phyloP scores from a whole-genome alignment of 2,329 filamentous ascomycete genomes.

The Alternaria solani region DNA sequence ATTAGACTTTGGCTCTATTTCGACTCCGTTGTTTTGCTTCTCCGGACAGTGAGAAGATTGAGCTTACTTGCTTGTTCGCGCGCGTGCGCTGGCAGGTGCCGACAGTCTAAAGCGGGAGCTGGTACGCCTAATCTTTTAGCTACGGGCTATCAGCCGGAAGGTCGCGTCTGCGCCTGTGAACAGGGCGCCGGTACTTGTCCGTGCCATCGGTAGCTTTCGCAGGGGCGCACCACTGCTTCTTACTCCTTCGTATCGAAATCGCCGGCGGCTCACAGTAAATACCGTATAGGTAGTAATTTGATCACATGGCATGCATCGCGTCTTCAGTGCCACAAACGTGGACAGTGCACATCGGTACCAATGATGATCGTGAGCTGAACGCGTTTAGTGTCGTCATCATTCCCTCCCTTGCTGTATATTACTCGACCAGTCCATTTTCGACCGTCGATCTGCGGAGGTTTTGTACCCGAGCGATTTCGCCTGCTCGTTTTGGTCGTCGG shows the following conservation, averaged over 20 bases:
- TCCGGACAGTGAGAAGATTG: not conserved
- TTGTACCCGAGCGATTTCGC: not conserved
- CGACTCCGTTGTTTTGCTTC: not conserved
- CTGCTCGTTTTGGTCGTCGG: not conserved
- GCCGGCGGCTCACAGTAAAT: not conserved
- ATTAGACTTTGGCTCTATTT: not conserved
- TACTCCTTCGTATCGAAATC: not conserved
- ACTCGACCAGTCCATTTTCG: not conserved
- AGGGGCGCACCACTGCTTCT: not conserved
- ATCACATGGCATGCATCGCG: not conserved
- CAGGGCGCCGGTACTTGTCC: not conserved
- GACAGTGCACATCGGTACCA: slow-evolving; percentile 1
- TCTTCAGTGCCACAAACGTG: slow-evolving; percentile 1
- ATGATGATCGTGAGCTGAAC: not conserved
- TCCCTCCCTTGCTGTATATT: not conserved
- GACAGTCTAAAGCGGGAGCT: slow-evolving; percentile 1
- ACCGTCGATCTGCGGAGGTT: not conserved
- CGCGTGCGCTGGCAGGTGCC: slow-evolving; percentile 3
- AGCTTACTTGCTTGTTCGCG: not conserved
- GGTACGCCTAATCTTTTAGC: not conserved
- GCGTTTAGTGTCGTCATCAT: slow-evolving; percentile 2
- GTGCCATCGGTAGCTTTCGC: not conserved
- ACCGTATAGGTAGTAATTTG: not conserved
- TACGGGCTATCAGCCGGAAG: not conserved
- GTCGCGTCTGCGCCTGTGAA: not conserved